Base-by-base conservation (phyloP, 305 asterid species). In the Solanum hybrid region DNA sequence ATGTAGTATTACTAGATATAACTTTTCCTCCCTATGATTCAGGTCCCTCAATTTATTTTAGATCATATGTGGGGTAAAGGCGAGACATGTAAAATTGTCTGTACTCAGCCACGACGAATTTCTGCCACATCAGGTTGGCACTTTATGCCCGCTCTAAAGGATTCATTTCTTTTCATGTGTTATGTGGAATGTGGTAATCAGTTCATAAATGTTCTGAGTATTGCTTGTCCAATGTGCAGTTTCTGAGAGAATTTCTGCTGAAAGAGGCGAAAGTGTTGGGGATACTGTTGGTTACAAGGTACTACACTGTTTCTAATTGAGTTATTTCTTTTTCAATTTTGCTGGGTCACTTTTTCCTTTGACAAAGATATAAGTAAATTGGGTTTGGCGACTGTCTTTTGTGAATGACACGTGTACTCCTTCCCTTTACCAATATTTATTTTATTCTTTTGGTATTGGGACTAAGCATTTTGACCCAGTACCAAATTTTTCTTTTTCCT, bases 221-320 rank as follows among this genome's bases (percentile, higher is more conserved):
- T 46, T 51, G 73, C 42, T 86, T 91, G 86, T 88, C 92, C 85
- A 88, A 87, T 92, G 77, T 93, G 92, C 94, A 97, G 99, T 97
- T 93, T 97, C 99, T 90, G 99, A 96, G 92, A 94, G 99, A 93
- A 95, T 97, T 90, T 96, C 99, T 90, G 87, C 97, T 22, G 99
- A 97, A 94, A 95, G 99, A 94, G 99, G 98, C 78, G 99, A 97
- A 95, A 89, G 36, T 87, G 87, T 96, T 92, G 99, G 99, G 31
- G 95, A 95, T 69, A 94, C 98, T 78, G 96, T 97, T 90, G 99
- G 99, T 79, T 97, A 95, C 95, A 97, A 97, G 99, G 99, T 97
- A 95, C 84, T 79, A 11, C 90, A 60, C n/a, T 31, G 16, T 80
- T 34, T 51, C 77, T 87, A 76, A 42, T 40, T 6, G 71, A 40